Evolutionary conservation across 75 land plant genomes (phyloP), one percentile per base, ranked within the genome.

Genomic region (Sequoia sempervirens): DNA sequence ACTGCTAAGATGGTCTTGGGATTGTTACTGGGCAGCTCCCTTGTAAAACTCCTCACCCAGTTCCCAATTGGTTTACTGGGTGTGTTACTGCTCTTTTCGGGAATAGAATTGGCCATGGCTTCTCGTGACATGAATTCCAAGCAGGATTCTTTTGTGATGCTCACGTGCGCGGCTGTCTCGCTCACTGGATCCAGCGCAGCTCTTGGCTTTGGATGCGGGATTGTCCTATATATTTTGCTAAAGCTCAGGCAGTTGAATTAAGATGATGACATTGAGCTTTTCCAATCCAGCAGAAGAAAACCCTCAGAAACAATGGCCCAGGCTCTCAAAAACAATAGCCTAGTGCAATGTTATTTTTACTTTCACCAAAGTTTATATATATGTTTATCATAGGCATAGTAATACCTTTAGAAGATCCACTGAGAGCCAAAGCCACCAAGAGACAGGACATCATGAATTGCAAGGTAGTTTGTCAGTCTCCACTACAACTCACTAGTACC

Each of bases 31-130:
- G 98, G 98, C 15, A 90, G 85, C 66, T 93, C 94, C 5, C 53
- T 96, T 73, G 85, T 92, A 15, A 75, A 23, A 80, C 26, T 96
- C 12, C 83, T 96, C 73, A 75, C 68, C 13, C 82, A 85, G 38
- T 96, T 91, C 78, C 98, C 98, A 4, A 89, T 94, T 23, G 94
- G 93, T 32, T 26, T 96, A 2, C 81, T 96, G 61, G 98, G 98
- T 11, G 96, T 93, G 73, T 83, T 96, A 85, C 88, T 96, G 45
- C 81, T 96, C 82, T 96, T 95, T 86, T 90, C 98, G 2, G 98
- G 98, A 34, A 83, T 94, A 12, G 98, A 96, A 83, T 91, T 96
- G 38, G 94, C 98, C 13, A 92, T 96, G 96, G 89, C 93, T 18
- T 74, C 87, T 23, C 90, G 98, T 79, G 98, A 96, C 80, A 94